A percentile compares a stretch with the other conserved stretches of the same genome.
These are phyloP conservation scores for Russula sp. DNA, from an alignment of 768 basidiomycete genomes.

Conservation along the genomic window DNA sequence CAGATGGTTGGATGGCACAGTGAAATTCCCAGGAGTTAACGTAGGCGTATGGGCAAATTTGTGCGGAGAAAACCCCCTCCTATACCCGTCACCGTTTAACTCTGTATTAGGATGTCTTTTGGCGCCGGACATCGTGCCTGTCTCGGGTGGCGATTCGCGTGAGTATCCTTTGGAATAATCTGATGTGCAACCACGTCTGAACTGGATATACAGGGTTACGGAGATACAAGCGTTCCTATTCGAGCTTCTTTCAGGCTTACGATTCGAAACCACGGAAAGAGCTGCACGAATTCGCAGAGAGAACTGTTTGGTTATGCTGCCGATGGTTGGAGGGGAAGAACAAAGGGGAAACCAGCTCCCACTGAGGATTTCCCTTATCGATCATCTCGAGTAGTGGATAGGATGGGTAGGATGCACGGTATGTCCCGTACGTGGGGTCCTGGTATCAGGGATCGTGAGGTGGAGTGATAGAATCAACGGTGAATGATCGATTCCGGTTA, in stretches of 20 bases:
- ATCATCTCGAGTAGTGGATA: background rate
- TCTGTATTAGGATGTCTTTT: conserved; percentile 12
- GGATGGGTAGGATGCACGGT: background rate
- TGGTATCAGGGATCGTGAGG: background rate
- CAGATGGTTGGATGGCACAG: conserved; percentile 14
- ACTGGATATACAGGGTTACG: conserved; percentile 26
- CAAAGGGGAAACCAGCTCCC: conserved; percentile 18
- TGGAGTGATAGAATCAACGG: too few species aligned
- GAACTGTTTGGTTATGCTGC: conserved; percentile 18
- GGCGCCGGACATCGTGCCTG: conserved; percentile 17
- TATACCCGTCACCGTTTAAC: background rate
- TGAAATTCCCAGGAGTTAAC: background rate
- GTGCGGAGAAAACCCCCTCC: background rate
- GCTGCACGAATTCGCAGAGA: conserved; percentile 30
- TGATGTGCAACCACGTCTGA: background rate
- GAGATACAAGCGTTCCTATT: conserved; percentile 58
- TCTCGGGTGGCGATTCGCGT: conserved; percentile 20
- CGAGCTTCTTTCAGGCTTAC: conserved; percentile 48
- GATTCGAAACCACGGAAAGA: conserved; percentile 37
- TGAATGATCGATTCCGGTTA: too few species aligned
- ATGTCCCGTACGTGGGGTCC: background rate
- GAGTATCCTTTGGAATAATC: background rate
- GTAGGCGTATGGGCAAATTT: conserved; percentile 15
- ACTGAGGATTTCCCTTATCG: conserved; percentile 11
- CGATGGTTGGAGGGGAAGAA: conserved; percentile 18